Evolutionary conservation across 2,329 filamentous ascomycete species (phyloP).

Genomic region (Hymenoscyphus occultus): DNA sequence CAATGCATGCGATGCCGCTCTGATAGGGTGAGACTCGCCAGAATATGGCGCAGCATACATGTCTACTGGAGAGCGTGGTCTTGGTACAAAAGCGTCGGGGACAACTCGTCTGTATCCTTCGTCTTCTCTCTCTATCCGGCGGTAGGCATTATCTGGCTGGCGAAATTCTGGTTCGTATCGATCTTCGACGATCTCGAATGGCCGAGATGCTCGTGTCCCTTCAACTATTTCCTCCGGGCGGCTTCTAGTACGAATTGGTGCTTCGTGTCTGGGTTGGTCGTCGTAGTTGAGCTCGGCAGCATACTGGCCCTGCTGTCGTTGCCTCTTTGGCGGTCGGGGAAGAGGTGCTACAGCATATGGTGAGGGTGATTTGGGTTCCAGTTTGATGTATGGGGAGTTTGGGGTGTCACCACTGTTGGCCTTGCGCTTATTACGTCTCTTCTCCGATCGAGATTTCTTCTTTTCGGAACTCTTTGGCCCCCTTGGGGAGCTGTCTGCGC

Average conservation of each 20-base stretch:
- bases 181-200: conserved; percentile 28
- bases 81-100: conserved; percentile 26
- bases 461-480: conserved; percentile 47
- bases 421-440: conserved; percentile 52
- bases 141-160: conserved; percentile 27
- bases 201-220: conserved; percentile 22
- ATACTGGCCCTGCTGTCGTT: conserved; percentile 47
- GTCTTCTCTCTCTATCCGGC: conserved; percentile 32
- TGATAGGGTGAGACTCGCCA: conserved; percentile 26
- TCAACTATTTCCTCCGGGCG: conserved; percentile 22
- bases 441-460: conserved; percentile 48
- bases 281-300: conserved; percentile 43
- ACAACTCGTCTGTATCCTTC: conserved; percentile 28
- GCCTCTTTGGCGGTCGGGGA: conserved; percentile 55
- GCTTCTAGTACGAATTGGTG: conserved; percentile 26
- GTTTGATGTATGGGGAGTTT: conserved; percentile 56
- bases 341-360: conserved; percentile 53
- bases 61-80: conserved; percentile 28
- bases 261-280: conserved; percentile 44
- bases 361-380: conserved; percentile 62
- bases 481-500: conserved; percentile 59
- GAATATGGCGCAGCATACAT: conserved; percentile 26
- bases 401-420: conserved; percentile 43
- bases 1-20: conserved; percentile 30
- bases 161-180: conserved; percentile 28